These are phyloP conservation scores for Nakazawaea ishiwadae DNA, from an alignment of 805 yeast genomes.

Conservation along the genomic window DNA sequence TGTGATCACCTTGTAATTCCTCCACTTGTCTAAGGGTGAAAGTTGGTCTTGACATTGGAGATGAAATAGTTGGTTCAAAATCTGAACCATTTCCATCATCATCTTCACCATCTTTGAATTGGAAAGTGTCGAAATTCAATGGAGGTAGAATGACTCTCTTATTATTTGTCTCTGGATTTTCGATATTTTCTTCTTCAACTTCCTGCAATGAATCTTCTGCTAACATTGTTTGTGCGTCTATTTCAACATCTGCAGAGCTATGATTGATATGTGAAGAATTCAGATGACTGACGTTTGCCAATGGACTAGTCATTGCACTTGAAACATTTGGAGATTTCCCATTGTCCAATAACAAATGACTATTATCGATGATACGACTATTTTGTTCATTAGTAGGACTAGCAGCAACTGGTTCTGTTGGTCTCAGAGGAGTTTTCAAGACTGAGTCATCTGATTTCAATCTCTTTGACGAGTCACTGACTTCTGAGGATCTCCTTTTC, in stretches of 20 bases:
- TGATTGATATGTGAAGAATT: constrained; percentile 2
- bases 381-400: constrained; percentile 27
- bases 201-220: constrained; percentile 7
- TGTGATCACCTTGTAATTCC: constrained; percentile 16
- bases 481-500: constrained; percentile 7
- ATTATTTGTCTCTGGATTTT: too few species aligned
- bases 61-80: neutral
- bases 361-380: constrained; percentile 17
- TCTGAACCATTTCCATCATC: neutral
- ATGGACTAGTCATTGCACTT: constrained; percentile 20
- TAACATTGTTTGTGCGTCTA: constrained; percentile 3
- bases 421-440: constrained; percentile 20
- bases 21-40: constrained; percentile 18
- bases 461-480: constrained; percentile 1
- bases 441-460: constrained; percentile 1
- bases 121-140: too few species aligned
- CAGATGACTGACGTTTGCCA: constrained; percentile 25
- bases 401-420: constrained; percentile 26
- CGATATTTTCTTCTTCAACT: constrained; percentile 1
- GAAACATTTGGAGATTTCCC: constrained; percentile 11
- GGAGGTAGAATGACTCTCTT: too few species aligned
- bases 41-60: constrained; percentile 12
- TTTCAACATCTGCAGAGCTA: constrained; percentile 13
- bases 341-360: constrained; percentile 16
- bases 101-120: neutral